phyloP scores from a whole-genome alignment of 176 grass and related monocot genomes.

The Oryza officinalis region DNA sequence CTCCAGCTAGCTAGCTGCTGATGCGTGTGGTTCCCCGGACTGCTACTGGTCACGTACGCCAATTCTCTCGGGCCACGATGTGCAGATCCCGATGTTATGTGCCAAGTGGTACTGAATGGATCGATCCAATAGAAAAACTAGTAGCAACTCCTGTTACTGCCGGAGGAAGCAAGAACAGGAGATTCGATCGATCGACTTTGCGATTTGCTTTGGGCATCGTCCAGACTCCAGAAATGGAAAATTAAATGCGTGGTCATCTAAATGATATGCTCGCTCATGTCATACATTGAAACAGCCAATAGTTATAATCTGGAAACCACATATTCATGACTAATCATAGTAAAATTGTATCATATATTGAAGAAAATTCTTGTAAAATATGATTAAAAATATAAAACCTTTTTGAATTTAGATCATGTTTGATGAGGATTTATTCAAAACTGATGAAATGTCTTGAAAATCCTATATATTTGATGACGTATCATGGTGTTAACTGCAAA shows the following conservation, averaged over 20 bases:
- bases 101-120: constrained; percentile 38
- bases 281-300: not conserved
- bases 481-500: too few relatives aligned
- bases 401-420: too few relatives aligned
- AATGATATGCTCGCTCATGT: not conserved
- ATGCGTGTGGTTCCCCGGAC: not conserved
- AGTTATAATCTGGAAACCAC: not conserved
- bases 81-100: constrained; percentile 38
- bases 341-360: not conserved
- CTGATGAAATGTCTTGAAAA: too few relatives aligned
- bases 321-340: not conserved
- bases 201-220: not conserved
- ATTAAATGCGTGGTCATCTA: not conserved
- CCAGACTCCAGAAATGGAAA: not conserved
- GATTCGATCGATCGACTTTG: not conserved
- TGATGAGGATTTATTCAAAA: too few relatives aligned
- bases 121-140: constrained; percentile 38
- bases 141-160: constrained; percentile 38
- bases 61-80: constrained; percentile 39
- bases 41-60: constrained; percentile 12
- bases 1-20: not conserved
- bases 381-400: too few relatives aligned
- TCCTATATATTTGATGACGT: too few relatives aligned
- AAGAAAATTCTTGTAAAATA: too few relatives aligned
- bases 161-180: constrained; percentile 42